phyloP scores from a whole-genome alignment of 257 asterid genomes.

The Solanum tacnaense region DNA sequence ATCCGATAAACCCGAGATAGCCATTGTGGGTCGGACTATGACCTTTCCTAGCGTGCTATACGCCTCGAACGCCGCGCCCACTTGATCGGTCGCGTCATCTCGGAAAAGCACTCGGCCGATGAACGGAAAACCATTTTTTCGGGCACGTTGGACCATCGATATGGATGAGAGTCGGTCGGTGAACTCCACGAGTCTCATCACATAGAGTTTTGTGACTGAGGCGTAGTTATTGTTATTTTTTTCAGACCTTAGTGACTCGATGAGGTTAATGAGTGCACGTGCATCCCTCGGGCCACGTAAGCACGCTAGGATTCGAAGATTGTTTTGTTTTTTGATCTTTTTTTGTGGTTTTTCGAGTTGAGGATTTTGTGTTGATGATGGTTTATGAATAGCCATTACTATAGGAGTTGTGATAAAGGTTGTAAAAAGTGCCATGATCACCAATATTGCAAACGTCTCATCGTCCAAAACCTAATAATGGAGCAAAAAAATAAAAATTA shows the following conservation, averaged over 20 bases:
- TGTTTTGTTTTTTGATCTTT: constrained; percentile 1
- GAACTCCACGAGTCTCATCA: constrained; percentile 42
- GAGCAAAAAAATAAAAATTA: not conserved
- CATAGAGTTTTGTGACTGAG: constrained; percentile 31
- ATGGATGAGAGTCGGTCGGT: constrained; percentile 55
- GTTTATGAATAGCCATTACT: constrained; percentile 44
- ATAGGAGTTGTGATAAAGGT: constrained; percentile 58
- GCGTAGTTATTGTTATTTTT: not conserved
- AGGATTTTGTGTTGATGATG: constrained; percentile 5
- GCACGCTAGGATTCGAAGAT: constrained; percentile 39
- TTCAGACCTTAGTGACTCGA: constrained; percentile 29
- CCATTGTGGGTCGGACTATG: constrained; percentile 10
- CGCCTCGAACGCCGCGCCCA: constrained; percentile 4
- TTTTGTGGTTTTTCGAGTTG: not conserved
- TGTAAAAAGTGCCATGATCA: constrained; percentile 63
- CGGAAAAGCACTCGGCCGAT: constrained; percentile 2
- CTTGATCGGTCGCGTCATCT: constrained; percentile 7
- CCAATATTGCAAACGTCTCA: constrained; percentile 52
- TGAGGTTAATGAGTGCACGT: constrained; percentile 30
- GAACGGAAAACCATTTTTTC: constrained; percentile 29
- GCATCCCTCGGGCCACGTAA: constrained; percentile 29
- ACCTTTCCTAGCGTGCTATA: constrained; percentile 11
- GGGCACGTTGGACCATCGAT: constrained; percentile 24
- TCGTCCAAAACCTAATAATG: constrained; percentile 46
- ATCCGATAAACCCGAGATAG: constrained; percentile 14